These are phyloP conservation scores for Tolypocladium endophyticum DNA, from an alignment of 2,329 filamentous ascomycete genomes.

Conservation along the genomic window DNA sequence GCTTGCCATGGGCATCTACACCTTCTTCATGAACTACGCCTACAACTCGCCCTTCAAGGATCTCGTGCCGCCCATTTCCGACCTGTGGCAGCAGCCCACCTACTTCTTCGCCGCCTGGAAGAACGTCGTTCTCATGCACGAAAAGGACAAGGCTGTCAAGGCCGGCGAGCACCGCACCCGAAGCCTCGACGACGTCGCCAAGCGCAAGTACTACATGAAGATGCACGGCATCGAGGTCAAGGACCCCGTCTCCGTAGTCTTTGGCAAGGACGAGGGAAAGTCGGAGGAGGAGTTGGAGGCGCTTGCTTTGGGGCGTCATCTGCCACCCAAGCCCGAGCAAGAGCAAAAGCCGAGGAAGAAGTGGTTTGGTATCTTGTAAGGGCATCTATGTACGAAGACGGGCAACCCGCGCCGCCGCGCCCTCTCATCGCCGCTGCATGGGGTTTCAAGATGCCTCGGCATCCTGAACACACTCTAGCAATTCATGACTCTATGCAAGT, in stretches of 20 bases:
- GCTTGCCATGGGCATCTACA: slow-evolving; percentile 56
- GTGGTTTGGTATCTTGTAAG: slow-evolving; percentile 73
- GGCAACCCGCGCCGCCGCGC: background rate
- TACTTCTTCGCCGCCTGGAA: slow-evolving; percentile 53
- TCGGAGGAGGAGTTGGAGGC: slow-evolving; percentile 26
- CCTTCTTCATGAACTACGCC: slow-evolving; percentile 70
- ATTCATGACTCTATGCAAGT: slow-evolving; percentile 33
- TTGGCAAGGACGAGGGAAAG: slow-evolving; percentile 24
- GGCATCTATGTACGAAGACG: slow-evolving; percentile 1
- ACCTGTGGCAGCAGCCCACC: slow-evolving; percentile 61
- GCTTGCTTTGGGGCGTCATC: slow-evolving; percentile 23
- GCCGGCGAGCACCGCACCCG: slow-evolving; percentile 62
- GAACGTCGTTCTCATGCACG: slow-evolving; percentile 67
- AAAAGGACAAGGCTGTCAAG: slow-evolving; percentile 57
- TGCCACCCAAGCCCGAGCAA: slow-evolving; percentile 13
- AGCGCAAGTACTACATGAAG: slow-evolving; percentile 75
- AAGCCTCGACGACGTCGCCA: slow-evolving; percentile 75
- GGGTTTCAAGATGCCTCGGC: background rate
- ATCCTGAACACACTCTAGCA: background rate
- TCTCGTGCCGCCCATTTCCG: slow-evolving; percentile 61
- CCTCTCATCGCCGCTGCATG: background rate
- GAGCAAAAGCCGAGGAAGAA: slow-evolving; percentile 48
- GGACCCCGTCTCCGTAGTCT: slow-evolving; percentile 39
- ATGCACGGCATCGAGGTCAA: slow-evolving; percentile 69
- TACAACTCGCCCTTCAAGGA: slow-evolving; percentile 69